Percentiles rank a stretch among this genome's conserved stretches.
phyloP scores from a whole-genome alignment of 768 basidiomycete species.

The Termitomyces heimii region DNA sequence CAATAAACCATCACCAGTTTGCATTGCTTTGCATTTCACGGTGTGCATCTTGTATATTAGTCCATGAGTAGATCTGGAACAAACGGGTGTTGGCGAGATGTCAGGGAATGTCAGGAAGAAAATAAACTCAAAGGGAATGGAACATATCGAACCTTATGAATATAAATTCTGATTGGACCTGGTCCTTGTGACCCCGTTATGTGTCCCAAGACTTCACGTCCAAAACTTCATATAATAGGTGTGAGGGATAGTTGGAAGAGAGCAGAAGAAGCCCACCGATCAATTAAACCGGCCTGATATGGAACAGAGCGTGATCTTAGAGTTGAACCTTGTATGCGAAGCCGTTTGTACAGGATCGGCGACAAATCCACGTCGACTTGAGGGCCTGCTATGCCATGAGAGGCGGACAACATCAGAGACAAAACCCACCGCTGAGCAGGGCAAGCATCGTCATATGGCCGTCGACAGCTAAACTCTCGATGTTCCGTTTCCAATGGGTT shows the following conservation, averaged over 20 bases:
- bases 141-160: slow-evolving; percentile 57
- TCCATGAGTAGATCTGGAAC: slow-evolving; percentile 71
- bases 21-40: slow-evolving; percentile 76
- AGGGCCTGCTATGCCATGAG: slow-evolving; percentile 32
- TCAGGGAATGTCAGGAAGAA: neutral
- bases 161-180: slow-evolving; percentile 64
- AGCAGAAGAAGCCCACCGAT: slow-evolving; percentile 31
- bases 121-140: slow-evolving; percentile 1
- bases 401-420: neutral
- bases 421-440: slow-evolving; percentile 54
- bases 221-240: slow-evolving; percentile 35
- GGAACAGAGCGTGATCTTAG: slow-evolving; percentile 65
- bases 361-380: slow-evolving; percentile 50
- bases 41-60: slow-evolving; percentile 74
- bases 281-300: slow-evolving; percentile 74
- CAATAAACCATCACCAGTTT: slow-evolving; percentile 30
- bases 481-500: slow-evolving; percentile 68
- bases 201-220: slow-evolving; percentile 42
- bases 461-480: slow-evolving; percentile 63
- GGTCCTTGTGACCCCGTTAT: slow-evolving; percentile 53
- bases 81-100: neutral
- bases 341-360: slow-evolving; percentile 76
- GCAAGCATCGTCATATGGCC: slow-evolving; percentile 71
- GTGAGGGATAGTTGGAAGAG: neutral
- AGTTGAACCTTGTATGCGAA: slow-evolving; percentile 86